Conservation (phyloP, 768 basidiomycete genomes). For the Hygrophoropsis aurantiaca region DNA sequence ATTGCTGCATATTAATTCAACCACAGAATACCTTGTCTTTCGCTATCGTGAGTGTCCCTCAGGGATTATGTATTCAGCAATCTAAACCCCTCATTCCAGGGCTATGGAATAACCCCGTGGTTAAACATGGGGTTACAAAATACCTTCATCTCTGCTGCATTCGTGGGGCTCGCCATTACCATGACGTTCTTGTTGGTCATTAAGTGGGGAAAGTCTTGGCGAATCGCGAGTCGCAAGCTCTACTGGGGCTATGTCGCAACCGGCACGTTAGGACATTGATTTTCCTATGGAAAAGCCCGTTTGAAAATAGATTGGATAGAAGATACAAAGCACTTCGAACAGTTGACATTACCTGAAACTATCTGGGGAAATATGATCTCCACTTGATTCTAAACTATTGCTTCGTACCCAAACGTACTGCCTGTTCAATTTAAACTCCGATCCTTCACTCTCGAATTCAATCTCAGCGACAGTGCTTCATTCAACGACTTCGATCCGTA, state of each 20-base stretch:
- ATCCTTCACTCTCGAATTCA: too few relatives aligned
- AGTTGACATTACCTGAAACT: too few relatives aligned
- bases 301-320: too few relatives aligned
- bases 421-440: too few relatives aligned
- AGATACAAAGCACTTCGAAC: too few relatives aligned
- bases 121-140: conserved; percentile 16
- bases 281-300: too few relatives aligned
- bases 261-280: conserved; percentile 13
- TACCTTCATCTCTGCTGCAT: conserved; percentile 17
- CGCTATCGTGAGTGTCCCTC: conserved; percentile 12
- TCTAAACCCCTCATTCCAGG: conserved; percentile 4
- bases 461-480: too few relatives aligned
- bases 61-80: neutral
- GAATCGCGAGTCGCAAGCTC: conserved; percentile 10
- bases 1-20: neutral
- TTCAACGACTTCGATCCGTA: too few relatives aligned
- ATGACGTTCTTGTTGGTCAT: conserved; percentile 17
- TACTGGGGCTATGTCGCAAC: conserved; percentile 19
- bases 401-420: too few relatives aligned
- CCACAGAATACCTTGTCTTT: conserved; percentile 17
- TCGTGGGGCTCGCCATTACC: conserved; percentile 17
- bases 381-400: too few relatives aligned
- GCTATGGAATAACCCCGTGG: conserved; percentile 21
- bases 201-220: conserved; percentile 16
- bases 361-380: too few relatives aligned